Percentiles rank a stretch among this genome's conserved stretches.
Evolutionary conservation across 495 filamentous ascomycete genomes (phyloP).

Genomic region (Bacidia rubella): DNA sequence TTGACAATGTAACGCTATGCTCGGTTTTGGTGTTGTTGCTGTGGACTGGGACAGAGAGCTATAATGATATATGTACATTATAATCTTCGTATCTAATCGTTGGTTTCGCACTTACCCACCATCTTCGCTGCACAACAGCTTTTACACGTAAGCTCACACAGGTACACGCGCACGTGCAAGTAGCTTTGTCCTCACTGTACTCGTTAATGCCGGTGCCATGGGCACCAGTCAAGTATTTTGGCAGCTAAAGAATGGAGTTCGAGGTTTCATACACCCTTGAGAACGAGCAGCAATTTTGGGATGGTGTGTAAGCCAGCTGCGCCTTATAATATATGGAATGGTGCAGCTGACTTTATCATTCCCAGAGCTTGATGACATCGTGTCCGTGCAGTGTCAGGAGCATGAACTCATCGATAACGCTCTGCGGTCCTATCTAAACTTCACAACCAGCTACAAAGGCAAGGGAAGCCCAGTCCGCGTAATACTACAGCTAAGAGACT

Average conservation of each 20-base stretch:
- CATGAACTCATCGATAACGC: conserved; percentile 77
- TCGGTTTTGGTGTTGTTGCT: too few relatives aligned
- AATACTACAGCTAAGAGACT: conserved; percentile 3
- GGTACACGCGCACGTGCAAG: too few relatives aligned
- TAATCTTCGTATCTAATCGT: too few relatives aligned
- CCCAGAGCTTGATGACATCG: conserved; percentile 68
- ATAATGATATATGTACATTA: too few relatives aligned
- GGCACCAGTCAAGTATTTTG: not conserved
- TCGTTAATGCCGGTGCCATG: conserved; percentile 6
- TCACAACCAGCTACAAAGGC: conserved; percentile 68
- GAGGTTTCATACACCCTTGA: conserved; percentile 58
- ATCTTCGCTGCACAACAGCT: too few relatives aligned
- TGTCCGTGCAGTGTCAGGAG: conserved; percentile 55
- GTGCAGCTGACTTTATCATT: conserved; percentile 9
- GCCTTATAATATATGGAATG: conserved; percentile 1
- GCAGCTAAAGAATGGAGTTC: conserved; percentile 36
- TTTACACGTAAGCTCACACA: too few relatives aligned
- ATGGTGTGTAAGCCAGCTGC: conserved; percentile 40
- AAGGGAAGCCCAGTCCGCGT: conserved; percentile 6
- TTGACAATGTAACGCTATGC: too few relatives aligned
- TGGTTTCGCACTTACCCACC: too few relatives aligned
- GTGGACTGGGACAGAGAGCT: too few relatives aligned
- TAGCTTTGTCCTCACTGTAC: too few relatives aligned
- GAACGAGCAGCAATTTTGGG: conserved; percentile 87
- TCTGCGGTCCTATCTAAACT: conserved; percentile 67